Conservation (phyloP, 805 yeast genomes). For the Yarrowia sp. region DNA sequence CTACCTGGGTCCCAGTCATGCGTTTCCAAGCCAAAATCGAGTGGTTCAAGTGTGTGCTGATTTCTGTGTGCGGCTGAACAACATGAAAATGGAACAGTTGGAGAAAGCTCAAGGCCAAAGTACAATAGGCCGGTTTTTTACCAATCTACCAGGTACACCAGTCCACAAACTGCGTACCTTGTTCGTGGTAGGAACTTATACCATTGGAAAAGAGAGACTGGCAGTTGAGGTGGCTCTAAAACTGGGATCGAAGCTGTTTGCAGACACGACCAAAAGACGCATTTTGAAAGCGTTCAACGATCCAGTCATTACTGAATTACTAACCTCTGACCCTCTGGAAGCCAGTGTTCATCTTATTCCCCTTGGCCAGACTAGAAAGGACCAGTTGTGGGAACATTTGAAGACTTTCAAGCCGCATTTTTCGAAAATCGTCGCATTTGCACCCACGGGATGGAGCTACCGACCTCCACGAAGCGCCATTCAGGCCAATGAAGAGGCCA, state of each 20-base stretch:
- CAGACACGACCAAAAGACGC: constrained; percentile 57
- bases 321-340: constrained; percentile 56
- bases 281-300: constrained; percentile 58
- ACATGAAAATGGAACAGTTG: constrained; percentile 46
- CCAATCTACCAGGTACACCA: constrained; percentile 53
- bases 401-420: constrained; percentile 56
- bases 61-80: constrained; percentile 56
- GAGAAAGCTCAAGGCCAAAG: constrained; percentile 14
- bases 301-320: constrained; percentile 51
- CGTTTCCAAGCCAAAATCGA: constrained; percentile 76
- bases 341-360: constrained; percentile 77
- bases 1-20: constrained; percentile 74
- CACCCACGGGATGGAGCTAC: constrained; percentile 94
- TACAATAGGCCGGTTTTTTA: constrained; percentile 43
- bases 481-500: constrained; percentile 42
- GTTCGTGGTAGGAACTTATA: constrained; percentile 82
- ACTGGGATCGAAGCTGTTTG: constrained; percentile 51
- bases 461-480: constrained; percentile 45
- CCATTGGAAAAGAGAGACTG: constrained; percentile 89
- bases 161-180: constrained; percentile 50
- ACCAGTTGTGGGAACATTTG: constrained; percentile 58
- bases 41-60: constrained; percentile 69
- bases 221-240: constrained; percentile 60
- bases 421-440: constrained; percentile 70
- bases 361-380: constrained; percentile 59